Conservation (phyloP, 345 rosid species). For the Eucalyptus marginata region DNA sequence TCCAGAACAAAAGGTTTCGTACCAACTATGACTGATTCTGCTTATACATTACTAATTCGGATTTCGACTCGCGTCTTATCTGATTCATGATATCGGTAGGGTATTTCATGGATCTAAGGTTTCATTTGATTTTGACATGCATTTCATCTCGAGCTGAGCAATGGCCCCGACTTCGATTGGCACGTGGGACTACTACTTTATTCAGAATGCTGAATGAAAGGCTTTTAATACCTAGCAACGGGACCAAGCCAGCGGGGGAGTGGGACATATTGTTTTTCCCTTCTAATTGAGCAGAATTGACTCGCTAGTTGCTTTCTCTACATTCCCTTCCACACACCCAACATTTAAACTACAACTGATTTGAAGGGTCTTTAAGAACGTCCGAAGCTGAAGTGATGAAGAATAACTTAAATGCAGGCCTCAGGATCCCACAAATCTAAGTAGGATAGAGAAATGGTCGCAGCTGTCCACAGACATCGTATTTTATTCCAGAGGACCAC, state of each 20-base stretch:
- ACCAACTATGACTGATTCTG: background rate
- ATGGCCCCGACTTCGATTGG: background rate
- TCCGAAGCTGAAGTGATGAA: background rate
- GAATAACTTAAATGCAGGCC: background rate
- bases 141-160: background rate
- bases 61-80: background rate
- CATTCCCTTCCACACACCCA: background rate
- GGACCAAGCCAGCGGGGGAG: background rate
- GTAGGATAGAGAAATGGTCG: background rate
- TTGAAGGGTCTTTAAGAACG: background rate
- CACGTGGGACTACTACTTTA: background rate
- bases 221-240: background rate
- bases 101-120: background rate
- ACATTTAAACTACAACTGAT: background rate
- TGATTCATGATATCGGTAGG: background rate
- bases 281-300: background rate
- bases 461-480: background rate
- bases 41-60: background rate
- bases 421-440: background rate
- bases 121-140: background rate
- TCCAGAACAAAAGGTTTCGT: background rate
- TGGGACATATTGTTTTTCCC: background rate
- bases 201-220: background rate
- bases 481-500: background rate
- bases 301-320: background rate